phyloP scores from a whole-genome alignment of 768 basidiomycete genomes.

The Pleurotus ostreatus region DNA sequence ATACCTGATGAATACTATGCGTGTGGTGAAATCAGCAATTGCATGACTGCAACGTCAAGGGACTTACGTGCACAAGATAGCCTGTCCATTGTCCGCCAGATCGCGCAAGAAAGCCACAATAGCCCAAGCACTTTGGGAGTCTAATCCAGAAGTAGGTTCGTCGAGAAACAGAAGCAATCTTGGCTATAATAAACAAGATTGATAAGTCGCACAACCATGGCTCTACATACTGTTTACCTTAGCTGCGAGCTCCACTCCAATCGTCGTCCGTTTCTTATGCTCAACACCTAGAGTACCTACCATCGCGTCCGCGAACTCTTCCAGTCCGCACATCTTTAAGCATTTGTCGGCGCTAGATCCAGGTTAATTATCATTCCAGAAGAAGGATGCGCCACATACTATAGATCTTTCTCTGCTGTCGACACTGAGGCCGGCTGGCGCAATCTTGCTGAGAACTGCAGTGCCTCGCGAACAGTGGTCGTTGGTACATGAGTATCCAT shows the following conservation, averaged over 20 bases:
- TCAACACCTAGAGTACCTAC: slow-evolving; percentile 52
- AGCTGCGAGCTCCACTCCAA: slow-evolving; percentile 70
- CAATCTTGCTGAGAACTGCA: slow-evolving; percentile 73
- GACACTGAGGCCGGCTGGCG: slow-evolving; percentile 70
- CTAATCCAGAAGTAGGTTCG: slow-evolving; percentile 85
- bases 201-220: not conserved
- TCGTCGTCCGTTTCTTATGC: slow-evolving; percentile 64
- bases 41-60: not conserved
- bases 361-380: not conserved
- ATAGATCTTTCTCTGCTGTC: slow-evolving; percentile 70
- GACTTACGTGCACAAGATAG: slow-evolving; percentile 81
- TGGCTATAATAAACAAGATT: slow-evolving; percentile 34
- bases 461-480: slow-evolving; percentile 75
- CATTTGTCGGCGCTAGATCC: slow-evolving; percentile 35
- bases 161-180: slow-evolving; percentile 80
- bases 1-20: slow-evolving; percentile 41
- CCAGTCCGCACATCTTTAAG: slow-evolving; percentile 64
- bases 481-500: slow-evolving; percentile 76
- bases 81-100: slow-evolving; percentile 78
- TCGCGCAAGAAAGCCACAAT: slow-evolving; percentile 71
- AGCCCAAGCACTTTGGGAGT: slow-evolving; percentile 85
- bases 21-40: not conserved
- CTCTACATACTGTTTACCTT: slow-evolving; percentile 39
- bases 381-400: slow-evolving; percentile 38
- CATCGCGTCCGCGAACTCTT: slow-evolving; percentile 56